Conservation (phyloP, 768 basidiomycete species). For the Kwoniella sp. region DNA sequence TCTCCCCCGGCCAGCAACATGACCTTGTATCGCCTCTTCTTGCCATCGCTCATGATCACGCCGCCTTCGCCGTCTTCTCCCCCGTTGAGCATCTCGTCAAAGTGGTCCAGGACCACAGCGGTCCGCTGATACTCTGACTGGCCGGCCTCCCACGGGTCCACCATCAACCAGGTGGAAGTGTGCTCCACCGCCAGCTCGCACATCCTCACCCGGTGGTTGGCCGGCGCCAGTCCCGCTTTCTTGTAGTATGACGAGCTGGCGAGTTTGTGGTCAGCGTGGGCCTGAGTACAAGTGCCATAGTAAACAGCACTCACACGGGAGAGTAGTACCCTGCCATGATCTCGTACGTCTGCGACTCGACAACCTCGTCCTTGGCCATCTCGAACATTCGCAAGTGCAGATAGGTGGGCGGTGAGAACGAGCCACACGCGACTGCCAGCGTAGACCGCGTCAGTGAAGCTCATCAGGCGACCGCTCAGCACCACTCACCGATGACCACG, state of each 20-base stretch:
- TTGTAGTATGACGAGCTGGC: slow-evolving; percentile 65
- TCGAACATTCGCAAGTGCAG: slow-evolving; percentile 97
- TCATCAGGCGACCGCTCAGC: slow-evolving; percentile 11
- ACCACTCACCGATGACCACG: slow-evolving; percentile 61
- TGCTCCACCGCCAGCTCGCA: slow-evolving; percentile 77
- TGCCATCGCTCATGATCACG: slow-evolving; percentile 63
- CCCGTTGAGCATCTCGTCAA: slow-evolving; percentile 89
- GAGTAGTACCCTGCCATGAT: slow-evolving; percentile 94
- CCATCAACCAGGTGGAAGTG: slow-evolving; percentile 91
- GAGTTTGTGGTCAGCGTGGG: background rate
- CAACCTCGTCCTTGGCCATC: slow-evolving; percentile 91
- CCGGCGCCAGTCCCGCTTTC: slow-evolving; percentile 87
- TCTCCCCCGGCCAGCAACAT: slow-evolving; percentile 98
- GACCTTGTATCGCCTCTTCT: slow-evolving; percentile 67
- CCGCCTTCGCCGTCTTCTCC: slow-evolving; percentile 68
- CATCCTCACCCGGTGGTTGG: slow-evolving; percentile 73
- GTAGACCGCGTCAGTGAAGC: background rate
- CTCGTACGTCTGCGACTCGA: slow-evolving; percentile 88
- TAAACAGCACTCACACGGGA: slow-evolving; percentile 58
- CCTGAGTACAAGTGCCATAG: background rate
- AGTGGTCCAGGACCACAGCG: slow-evolving; percentile 94
- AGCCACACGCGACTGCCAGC: slow-evolving; percentile 80
- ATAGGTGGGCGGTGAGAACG: slow-evolving; percentile 97
- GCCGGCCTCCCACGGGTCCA: slow-evolving; percentile 96
- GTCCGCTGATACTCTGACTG: slow-evolving; percentile 86